Evolutionary conservation across 2,329 filamentous ascomycete species (phyloP).

Genomic region (Cucurbitaria berberidis): DNA sequence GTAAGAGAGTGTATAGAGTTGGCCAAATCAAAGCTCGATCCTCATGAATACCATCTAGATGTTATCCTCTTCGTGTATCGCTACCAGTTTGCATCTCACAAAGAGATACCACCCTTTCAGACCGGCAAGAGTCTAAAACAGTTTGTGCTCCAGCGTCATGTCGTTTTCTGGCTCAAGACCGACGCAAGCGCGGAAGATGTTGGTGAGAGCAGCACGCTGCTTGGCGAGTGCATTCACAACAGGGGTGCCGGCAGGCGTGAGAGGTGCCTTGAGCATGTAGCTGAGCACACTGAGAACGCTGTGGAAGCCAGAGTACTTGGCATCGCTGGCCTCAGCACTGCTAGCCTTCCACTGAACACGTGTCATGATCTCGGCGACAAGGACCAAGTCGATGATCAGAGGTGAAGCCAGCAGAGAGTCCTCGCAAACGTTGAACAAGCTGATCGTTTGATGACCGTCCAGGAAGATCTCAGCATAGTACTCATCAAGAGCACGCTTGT

Average conservation of each 20-base stretch:
- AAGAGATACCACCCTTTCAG: too few relatives aligned
- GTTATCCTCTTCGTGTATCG: neutral
- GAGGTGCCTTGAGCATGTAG: slow-evolving; percentile 93
- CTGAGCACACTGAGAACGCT: slow-evolving; percentile 94
- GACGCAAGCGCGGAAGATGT: slow-evolving; percentile 98
- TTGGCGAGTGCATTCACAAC: slow-evolving; percentile 96
- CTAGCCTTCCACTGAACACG: slow-evolving; percentile 86
- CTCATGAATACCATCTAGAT: neutral
- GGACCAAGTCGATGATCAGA: slow-evolving; percentile 93
- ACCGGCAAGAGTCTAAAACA: slow-evolving; percentile 61
- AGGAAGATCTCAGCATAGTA: slow-evolving; percentile 99
- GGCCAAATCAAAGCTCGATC: slow-evolving; percentile 11
- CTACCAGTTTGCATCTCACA: neutral
- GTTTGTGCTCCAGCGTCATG: slow-evolving; percentile 99
- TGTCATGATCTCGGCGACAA: slow-evolving; percentile 97
- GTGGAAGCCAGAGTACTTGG: slow-evolving; percentile 91
- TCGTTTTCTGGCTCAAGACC: slow-evolving; percentile 97
- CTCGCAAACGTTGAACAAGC: slow-evolving; percentile 98
- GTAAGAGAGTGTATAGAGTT: slow-evolving; percentile 38
- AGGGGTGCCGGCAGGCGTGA: slow-evolving; percentile 92
- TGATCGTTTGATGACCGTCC: slow-evolving; percentile 97
- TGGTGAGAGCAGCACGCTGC: slow-evolving; percentile 91
- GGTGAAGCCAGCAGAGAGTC: slow-evolving; percentile 95
- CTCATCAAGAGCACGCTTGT: slow-evolving; percentile 98
- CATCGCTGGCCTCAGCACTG: slow-evolving; percentile 58